Percentiles rank a stretch among this genome's conserved stretches.
These are phyloP conservation scores for Colletotrichum australisinense DNA, from an alignment of 2,329 filamentous ascomycete species.

Conservation along the genomic window DNA sequence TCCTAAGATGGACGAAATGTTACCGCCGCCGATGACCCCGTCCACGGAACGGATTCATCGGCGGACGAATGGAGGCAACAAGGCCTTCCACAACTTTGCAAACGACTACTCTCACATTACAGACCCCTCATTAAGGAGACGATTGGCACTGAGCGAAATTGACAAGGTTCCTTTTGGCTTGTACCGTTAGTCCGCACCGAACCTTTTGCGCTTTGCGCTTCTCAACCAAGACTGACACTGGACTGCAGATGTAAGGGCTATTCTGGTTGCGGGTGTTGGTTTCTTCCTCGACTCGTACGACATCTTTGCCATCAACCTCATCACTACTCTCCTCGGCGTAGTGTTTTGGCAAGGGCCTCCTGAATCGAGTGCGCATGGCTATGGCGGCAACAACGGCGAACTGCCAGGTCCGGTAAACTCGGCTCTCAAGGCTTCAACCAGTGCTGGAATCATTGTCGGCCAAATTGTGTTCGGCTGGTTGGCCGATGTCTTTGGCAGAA, in stretches of 20 bases:
- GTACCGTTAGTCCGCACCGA: conserved; percentile 61
- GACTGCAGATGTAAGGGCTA: conserved; percentile 71
- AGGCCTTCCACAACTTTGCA: conserved; percentile 80
- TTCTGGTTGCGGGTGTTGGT: conserved; percentile 82
- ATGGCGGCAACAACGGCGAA: conserved; percentile 61
- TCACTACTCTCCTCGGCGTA: conserved; percentile 77
- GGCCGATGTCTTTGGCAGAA: conserved; percentile 80
- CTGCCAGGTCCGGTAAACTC: conserved; percentile 76
- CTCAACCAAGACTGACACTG: neutral
- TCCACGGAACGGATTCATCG: conserved; percentile 39
- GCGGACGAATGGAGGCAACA: conserved; percentile 70
- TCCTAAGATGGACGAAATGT: conserved; percentile 47
- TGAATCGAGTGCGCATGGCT: conserved; percentile 53
- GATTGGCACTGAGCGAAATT: conserved; percentile 81
- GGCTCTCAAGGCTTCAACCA: conserved; percentile 84
- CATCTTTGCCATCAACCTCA: conserved; percentile 84
- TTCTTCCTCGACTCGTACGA: conserved; percentile 88
- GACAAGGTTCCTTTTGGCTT: conserved; percentile 82
- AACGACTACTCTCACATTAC: conserved; percentile 74
- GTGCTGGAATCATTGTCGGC: conserved; percentile 81
- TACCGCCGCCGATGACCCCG: conserved; percentile 54
- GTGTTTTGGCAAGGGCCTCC: conserved; percentile 74
- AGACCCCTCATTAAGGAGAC: conserved; percentile 81
- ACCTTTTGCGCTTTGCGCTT: conserved; percentile 21
- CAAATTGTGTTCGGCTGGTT: conserved; percentile 83